Base-by-base conservation (phyloP, 306 rosid genomes). In the Cicer pinnatifidum region DNA sequence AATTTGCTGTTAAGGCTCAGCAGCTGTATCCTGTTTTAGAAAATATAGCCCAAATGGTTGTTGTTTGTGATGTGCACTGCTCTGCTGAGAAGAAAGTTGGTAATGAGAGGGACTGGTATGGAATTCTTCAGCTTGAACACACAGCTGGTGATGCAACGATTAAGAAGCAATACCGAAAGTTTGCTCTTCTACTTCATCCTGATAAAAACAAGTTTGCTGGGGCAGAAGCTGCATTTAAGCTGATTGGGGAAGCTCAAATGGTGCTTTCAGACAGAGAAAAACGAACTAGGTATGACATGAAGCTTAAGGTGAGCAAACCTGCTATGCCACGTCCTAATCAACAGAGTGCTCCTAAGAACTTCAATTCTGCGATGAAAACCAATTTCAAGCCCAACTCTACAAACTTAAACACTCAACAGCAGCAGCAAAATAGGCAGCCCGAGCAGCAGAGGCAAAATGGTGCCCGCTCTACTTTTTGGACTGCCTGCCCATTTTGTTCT, bases 221-320 rank as follows among this genome's bases (percentile, higher is more conserved):
- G 62, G 99, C 97, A 5, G 99, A 94, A 80, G 90, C 96, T 78
- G 97, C 97, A 69, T 94, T 94, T 82, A 91, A 94, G 93, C 83
- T 94, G 78, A 85, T 94, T 37, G 91, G 91, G 40, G 96, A 94
- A 74, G 96, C 99, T 73, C 96, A 91, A 59, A 88, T 88, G 71
- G 82, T 90, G 65, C 96, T 94, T 78, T 82, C 86, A 78, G 96
- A 94, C 82, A 84, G 59, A 62, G 91, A 86, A 1, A 91, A 86
- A 73, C 86, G 99, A 1, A 46, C 64, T 41, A 11, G 75, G 44
- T 83, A 82, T 90, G 97, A 94, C 81, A 53, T 86, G 80, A 94
- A 51, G 80, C 86, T 84, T 43, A 83, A 72, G 69, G 73, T 33
- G n/a, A 75, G 71, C 58, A 84, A 82, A 84, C 35, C 85, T 13